phyloP scores from a whole-genome alignment of 257 asterid species.

The Coffea eugenioides region DNA sequence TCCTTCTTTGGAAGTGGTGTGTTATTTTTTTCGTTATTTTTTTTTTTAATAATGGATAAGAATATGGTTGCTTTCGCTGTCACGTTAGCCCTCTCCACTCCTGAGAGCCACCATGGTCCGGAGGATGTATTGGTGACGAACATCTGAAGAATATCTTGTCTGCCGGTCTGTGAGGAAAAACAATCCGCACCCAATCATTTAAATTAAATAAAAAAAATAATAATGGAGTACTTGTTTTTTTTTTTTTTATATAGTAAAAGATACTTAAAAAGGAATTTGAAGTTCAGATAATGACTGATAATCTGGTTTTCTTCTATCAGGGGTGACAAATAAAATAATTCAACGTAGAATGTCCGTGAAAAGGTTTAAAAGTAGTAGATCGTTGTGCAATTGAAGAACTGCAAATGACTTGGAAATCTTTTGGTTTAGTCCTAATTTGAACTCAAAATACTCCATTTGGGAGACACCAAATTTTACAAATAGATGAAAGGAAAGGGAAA shows the following conservation, averaged over 20 bases:
- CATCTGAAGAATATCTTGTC: neutral
- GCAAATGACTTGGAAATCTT: too few species aligned
- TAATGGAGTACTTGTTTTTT: too few species aligned
- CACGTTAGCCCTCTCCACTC: neutral
- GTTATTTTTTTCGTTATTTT: neutral
- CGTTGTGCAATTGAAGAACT: too few species aligned
- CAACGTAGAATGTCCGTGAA: too few species aligned
- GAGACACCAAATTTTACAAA: too few species aligned
- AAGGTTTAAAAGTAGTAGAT: too few species aligned
- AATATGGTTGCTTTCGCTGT: neutral
- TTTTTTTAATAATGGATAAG: constrained; percentile 7
- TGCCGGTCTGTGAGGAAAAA: neutral
- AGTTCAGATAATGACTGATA: neutral
- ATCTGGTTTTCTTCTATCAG: too few species aligned
- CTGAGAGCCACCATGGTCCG: neutral
- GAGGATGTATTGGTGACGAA: neutral
- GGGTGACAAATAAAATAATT: too few species aligned
- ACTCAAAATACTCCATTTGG: too few species aligned
- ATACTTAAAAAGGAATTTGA: neutral
- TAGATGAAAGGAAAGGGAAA: too few species aligned
- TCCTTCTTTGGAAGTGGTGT: neutral
- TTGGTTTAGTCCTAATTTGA: too few species aligned
- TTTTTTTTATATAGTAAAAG: too few species aligned
- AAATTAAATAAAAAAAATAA: neutral
- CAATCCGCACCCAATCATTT: neutral